phyloP scores from a whole-genome alignment of 495 filamentous ascomycete species.

The Polyplosphaeria fusca region DNA sequence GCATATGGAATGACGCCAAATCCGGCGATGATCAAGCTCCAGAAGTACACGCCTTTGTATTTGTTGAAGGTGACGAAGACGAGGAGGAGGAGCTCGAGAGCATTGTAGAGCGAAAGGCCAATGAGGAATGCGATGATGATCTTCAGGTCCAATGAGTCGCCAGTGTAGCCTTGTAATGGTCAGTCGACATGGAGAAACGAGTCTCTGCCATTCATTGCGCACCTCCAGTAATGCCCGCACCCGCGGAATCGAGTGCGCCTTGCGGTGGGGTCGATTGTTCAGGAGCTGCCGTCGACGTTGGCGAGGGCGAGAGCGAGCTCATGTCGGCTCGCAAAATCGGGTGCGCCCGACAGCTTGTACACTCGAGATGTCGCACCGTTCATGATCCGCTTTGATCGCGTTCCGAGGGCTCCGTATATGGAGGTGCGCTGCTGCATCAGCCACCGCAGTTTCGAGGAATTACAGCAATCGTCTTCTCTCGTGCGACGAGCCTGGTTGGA shows the following conservation, averaged over 20 bases:
- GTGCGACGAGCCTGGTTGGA: too few species aligned
- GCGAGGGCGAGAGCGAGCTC: not conserved
- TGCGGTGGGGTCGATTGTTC: conserved; percentile 9
- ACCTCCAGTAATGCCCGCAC: conserved; percentile 19
- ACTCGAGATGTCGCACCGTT: not conserved
- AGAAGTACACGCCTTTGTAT: conserved; percentile 46
- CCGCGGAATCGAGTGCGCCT: conserved; percentile 10
- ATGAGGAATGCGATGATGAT: conserved; percentile 35
- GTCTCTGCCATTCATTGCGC: not conserved
- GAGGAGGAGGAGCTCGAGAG: conserved; percentile 43
- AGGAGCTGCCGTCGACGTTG: not conserved
- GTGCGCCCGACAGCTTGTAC: not conserved
- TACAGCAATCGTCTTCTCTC: too few species aligned
- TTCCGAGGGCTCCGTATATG: not conserved
- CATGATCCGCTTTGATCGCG: not conserved
- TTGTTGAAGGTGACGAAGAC: conserved; percentile 44
- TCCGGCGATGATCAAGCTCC: conserved; percentile 42
- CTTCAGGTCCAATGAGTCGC: conserved; percentile 14
- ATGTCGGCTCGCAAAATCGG: not conserved
- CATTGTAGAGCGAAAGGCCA: conserved; percentile 46
- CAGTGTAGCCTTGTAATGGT: conserved; percentile 12
- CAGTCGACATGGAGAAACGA: not conserved
- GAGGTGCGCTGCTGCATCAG: too few species aligned
- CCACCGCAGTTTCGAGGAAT: too few species aligned
- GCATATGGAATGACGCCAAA: conserved; percentile 57